These are phyloP conservation scores for Przewalskia tangutica DNA, from an alignment of 257 asterid genomes.

Conservation along the genomic window DNA sequence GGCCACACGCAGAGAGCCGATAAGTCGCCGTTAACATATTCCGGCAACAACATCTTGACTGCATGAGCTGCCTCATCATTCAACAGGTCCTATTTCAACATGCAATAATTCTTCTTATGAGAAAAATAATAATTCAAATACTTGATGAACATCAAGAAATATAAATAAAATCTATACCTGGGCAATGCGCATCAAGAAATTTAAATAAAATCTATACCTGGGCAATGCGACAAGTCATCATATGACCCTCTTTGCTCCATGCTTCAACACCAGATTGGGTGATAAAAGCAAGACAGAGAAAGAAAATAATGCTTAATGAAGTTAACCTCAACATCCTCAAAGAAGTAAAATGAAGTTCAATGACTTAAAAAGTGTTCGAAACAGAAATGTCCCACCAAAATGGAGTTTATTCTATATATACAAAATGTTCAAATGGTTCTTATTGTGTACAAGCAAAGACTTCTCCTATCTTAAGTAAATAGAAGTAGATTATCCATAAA, in stretches of 20 bases:
- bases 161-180: constrained; percentile 34
- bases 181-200: constrained; percentile 30
- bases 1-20: constrained; percentile 89
- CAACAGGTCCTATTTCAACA: constrained; percentile 40
- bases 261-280: constrained; percentile 38
- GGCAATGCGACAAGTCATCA: constrained; percentile 80
- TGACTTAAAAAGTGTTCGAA: neutral
- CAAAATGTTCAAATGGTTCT: constrained; percentile 1
- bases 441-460: constrained; percentile 48
- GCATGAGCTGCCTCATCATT: constrained; percentile 57
- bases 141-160: neutral
- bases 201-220: constrained; percentile 35
- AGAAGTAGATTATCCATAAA: constrained; percentile 15
- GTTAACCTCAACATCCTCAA: neutral
- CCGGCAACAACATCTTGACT: constrained; percentile 65
- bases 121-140: neutral
- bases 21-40: constrained; percentile 55
- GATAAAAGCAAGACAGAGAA: constrained; percentile 26
- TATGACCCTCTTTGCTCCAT: constrained; percentile 94
- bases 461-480: constrained; percentile 16
- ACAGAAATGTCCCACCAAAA: constrained; percentile 9
- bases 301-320: constrained; percentile 14
- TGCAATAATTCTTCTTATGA: neutral
- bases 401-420: constrained; percentile 15
- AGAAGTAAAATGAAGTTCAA: neutral